Conservation (phyloP, 202 grass and related monocot genomes). For the Elaeis oleifera region DNA sequence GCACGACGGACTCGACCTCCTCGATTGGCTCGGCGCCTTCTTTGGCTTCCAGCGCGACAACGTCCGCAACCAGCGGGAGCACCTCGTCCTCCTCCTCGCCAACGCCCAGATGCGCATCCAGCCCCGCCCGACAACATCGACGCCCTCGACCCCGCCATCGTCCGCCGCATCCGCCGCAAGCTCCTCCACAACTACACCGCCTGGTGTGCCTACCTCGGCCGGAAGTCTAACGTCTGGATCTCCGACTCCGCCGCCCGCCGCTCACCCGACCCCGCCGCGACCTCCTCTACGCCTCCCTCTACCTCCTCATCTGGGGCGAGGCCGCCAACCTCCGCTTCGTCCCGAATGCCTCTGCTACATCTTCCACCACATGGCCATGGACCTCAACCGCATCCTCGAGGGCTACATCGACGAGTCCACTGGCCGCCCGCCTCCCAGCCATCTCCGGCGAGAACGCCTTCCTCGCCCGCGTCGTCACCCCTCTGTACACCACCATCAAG, state of each 20-base stretch:
- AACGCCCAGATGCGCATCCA: conserved; percentile 79
- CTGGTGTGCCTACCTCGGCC: conserved; percentile 79
- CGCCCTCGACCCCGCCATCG: conserved; percentile 43
- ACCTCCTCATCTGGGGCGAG: conserved; percentile 95
- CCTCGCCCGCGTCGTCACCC: conserved; percentile 53
- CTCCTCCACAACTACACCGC: conserved; percentile 71
- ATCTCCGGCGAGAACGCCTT: conserved; percentile 70
- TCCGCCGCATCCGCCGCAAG: conserved; percentile 58
- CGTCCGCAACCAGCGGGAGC: conserved; percentile 90
- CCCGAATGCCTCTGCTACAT: conserved; percentile 86
- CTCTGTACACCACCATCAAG: conserved; percentile 54
- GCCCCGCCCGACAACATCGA: conserved; percentile 30
- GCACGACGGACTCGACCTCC: conserved; percentile 58
- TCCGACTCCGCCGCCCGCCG: conserved; percentile 4
- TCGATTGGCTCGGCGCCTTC: conserved; percentile 81
- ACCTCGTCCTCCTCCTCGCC: conserved; percentile 91
- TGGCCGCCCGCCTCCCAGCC: conserved; percentile 40
- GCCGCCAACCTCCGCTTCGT: conserved; percentile 89
- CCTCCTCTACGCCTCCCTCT: conserved; percentile 60
- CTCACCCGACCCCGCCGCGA: conserved; percentile 37
- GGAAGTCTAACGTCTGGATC: conserved; percentile 35
- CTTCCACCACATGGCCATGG: conserved; percentile 77
- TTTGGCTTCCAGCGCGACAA: conserved; percentile 93
- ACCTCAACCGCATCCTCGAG: conserved; percentile 69
- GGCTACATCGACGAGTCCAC: conserved; percentile 32